Evolutionary conservation across 106 monocot species (phyloP).

Genomic region (Apostasia shenzhenica): DNA sequence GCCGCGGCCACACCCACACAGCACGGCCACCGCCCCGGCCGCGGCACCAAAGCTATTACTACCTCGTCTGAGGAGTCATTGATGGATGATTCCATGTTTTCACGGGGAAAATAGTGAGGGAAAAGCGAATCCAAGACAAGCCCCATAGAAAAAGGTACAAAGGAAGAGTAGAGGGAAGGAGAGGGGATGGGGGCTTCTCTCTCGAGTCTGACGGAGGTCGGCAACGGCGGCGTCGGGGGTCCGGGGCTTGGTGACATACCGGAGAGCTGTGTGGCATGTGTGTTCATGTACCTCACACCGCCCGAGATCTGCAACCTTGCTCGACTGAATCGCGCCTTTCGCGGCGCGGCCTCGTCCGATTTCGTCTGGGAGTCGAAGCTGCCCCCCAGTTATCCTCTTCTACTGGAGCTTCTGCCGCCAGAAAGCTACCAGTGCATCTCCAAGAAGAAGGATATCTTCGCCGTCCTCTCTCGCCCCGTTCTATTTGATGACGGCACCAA

Average conservation of each 20-base stretch:
- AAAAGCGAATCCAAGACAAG: too few species aligned
- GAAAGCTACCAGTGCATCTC: constrained; percentile 4
- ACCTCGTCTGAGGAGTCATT: too few species aligned
- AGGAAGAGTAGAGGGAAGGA: neutral
- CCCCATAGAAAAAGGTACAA: too few species aligned
- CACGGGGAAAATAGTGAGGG: too few species aligned
- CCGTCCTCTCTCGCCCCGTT: constrained; percentile 32
- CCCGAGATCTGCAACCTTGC: constrained; percentile 49
- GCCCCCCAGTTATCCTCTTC: constrained; percentile 22
- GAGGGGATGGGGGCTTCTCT: constrained; percentile 29
- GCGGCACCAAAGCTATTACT: too few species aligned
- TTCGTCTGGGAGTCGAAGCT: constrained; percentile 47
- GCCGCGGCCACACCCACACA: too few species aligned
- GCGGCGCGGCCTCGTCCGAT: constrained; percentile 42
- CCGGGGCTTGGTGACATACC: constrained; percentile 45
- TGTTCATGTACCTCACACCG: constrained; percentile 38
- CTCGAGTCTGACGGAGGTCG: constrained; percentile 28
- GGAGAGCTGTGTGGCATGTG: constrained; percentile 47
- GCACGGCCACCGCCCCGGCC: too few species aligned
- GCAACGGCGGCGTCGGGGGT: constrained; percentile 6
- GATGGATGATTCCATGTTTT: too few species aligned
- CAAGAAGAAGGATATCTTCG: constrained; percentile 45
- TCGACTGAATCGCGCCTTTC: constrained; percentile 50
- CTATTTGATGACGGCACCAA: constrained; percentile 34
- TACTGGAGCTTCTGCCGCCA: constrained; percentile 19